Conservation (phyloP, 2,329 filamentous ascomycete species). For the Emmonsiellopsis sp. region DNA sequence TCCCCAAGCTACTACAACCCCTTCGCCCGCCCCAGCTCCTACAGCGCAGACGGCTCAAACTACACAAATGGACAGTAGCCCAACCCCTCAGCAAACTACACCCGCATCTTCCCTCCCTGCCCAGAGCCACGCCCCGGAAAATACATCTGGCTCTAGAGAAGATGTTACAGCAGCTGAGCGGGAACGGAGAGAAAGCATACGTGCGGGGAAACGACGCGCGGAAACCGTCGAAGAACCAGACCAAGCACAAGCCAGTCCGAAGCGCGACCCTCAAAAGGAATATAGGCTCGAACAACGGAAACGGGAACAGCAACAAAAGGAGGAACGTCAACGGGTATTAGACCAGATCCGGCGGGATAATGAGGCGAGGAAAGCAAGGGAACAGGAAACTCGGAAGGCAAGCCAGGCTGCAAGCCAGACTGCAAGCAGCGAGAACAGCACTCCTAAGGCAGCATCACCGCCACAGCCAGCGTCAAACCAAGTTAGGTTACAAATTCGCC, state of each 20-base stretch:
- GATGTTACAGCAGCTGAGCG: slow-evolving; percentile 8
- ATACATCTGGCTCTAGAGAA: slow-evolving; percentile 12
- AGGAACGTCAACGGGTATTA: slow-evolving; percentile 63
- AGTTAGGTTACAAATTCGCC: slow-evolving; percentile 65
- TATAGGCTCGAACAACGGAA: slow-evolving; percentile 49
- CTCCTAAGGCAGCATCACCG: neutral
- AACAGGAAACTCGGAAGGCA: slow-evolving; percentile 25
- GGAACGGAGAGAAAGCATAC: slow-evolving; percentile 19
- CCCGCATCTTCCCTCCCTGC: slow-evolving; percentile 6
- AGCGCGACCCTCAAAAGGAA: slow-evolving; percentile 38
- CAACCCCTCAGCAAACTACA: neutral
- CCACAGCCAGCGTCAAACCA: slow-evolving; percentile 15
- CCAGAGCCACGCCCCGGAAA: slow-evolving; percentile 6
- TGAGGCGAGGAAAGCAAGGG: slow-evolving; percentile 52
- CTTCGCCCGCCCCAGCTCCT: neutral
- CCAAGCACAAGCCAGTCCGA: slow-evolving; percentile 18
- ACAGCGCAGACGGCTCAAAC: neutral
- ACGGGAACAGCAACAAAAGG: slow-evolving; percentile 55
- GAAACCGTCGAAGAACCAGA: neutral
- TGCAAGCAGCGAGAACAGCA: slow-evolving; percentile 9
- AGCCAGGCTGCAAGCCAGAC: slow-evolving; percentile 4
- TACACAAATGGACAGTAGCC: neutral
- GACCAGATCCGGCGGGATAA: slow-evolving; percentile 71
- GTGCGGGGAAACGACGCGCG: slow-evolving; percentile 13
- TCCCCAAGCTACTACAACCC: neutral